phyloP scores from a whole-genome alignment of 345 rosid species.

The Capsella bursapastoris region DNA sequence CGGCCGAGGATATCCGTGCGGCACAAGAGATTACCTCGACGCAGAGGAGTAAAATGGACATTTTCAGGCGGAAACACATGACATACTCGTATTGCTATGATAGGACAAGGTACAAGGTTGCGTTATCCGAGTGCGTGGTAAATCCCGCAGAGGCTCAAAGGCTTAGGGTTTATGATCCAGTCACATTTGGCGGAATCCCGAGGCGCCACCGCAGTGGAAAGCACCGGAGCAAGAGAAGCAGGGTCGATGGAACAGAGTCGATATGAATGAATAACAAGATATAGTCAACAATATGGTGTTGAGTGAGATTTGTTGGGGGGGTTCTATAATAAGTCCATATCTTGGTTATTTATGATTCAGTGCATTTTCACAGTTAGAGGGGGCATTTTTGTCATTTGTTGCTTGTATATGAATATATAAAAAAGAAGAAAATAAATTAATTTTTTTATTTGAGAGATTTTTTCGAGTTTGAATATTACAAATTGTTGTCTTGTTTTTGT shows the following conservation, averaged over 20 bases:
- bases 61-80: conserved; percentile 73
- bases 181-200: conserved; percentile 70
- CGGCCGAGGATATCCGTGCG: conserved; percentile 41
- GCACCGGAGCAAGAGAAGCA: conserved; percentile 48
- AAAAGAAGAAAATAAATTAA: conserved; percentile 13
- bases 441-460: conserved; percentile 38
- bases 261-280: conserved; percentile 14
- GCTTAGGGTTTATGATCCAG: conserved; percentile 71
- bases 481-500: conserved; percentile 17
- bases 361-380: conserved; percentile 37
- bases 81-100: conserved; percentile 97
- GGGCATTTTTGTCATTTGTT: conserved; percentile 42
- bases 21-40: conserved; percentile 50
- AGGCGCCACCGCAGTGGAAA: conserved; percentile 54
- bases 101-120: conserved; percentile 65
- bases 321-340: conserved; percentile 45
- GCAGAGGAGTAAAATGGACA: conserved; percentile 68
- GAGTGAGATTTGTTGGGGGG: conserved; percentile 11
- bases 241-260: conserved; percentile 35
- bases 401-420: conserved; percentile 41
- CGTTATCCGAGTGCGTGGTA: conserved; percentile 70
- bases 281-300: conserved; percentile 21
- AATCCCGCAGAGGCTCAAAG: conserved; percentile 62
- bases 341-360: conserved; percentile 35
- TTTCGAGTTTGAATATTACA: conserved; percentile 17